A percentile compares a stretch with the other conserved stretches of the same genome.
These are phyloP conservation scores for Coccinonectria pachysandricola DNA, from an alignment of 2,329 filamentous ascomycete genomes.

Conservation along the genomic window DNA sequence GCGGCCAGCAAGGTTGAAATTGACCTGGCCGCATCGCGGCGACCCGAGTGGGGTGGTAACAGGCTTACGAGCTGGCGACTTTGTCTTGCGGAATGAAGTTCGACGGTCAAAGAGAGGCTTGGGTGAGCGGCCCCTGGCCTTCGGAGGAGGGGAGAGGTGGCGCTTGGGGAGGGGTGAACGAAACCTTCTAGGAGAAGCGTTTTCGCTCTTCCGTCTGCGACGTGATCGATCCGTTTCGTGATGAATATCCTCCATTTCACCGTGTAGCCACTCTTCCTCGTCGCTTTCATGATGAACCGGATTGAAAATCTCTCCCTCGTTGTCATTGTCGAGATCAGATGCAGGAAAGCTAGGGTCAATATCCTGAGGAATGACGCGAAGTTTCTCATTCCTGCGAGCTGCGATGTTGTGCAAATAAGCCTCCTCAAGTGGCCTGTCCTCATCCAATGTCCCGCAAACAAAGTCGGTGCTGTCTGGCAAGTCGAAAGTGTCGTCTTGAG, in stretches of 20 bases:
- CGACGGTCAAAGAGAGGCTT: conserved; percentile 49
- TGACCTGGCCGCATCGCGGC: conserved; percentile 29
- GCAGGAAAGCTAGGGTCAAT: conserved; percentile 96
- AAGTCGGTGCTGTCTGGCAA: conserved; percentile 97
- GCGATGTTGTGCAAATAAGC: conserved; percentile 82
- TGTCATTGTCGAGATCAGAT: conserved; percentile 81
- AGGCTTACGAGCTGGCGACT: conserved; percentile 56
- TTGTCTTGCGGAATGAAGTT: conserved; percentile 55
- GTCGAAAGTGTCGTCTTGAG: conserved; percentile 55
- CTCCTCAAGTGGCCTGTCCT: conserved; percentile 88
- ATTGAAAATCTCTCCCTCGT: conserved; percentile 58
- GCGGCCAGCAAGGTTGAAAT: conserved; percentile 36
- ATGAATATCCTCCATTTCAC: conserved; percentile 56
- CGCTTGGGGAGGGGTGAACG: conserved; percentile 33
- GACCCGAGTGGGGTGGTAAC: conserved; percentile 27
- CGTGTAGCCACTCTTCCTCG: conserved; percentile 58
- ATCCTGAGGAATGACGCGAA: conserved; percentile 80
- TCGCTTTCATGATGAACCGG: conserved; percentile 53
- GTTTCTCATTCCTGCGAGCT: conserved; percentile 70
- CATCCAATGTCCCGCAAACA: conserved; percentile 94
- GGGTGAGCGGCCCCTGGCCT: conserved; percentile 39
- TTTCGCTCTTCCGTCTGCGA: conserved; percentile 39
- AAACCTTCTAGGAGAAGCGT: conserved; percentile 33
- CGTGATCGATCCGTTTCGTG: conserved; percentile 44
- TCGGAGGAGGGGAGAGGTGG: conserved; percentile 25